Conservation (phyloP, 2,329 filamentous ascomycete species). For the Tolypocladium amazonense region DNA sequence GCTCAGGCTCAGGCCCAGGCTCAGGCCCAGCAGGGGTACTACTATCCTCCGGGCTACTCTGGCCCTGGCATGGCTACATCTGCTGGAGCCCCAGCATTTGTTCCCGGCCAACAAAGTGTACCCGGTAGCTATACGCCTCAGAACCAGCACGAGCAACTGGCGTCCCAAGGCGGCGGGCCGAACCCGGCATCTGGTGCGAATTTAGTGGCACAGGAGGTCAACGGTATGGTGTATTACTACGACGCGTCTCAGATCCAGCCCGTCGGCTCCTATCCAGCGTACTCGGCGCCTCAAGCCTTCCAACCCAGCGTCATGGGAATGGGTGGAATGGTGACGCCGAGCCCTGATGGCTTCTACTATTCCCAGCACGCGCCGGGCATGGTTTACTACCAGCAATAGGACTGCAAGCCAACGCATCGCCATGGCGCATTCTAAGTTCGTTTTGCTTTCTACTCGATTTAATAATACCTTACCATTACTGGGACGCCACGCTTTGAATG, state of each 20-base stretch:
- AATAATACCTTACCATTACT: constrained; percentile 20
- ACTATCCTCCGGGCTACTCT: constrained; percentile 49
- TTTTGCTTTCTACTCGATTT: constrained; percentile 17
- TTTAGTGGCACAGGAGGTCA: constrained; percentile 72
- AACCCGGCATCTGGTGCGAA: constrained; percentile 23
- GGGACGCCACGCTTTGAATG: neutral
- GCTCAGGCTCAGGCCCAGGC: constrained; percentile 6
- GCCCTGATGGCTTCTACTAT: constrained; percentile 61
- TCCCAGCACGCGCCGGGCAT: constrained; percentile 43
- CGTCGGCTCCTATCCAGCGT: constrained; percentile 35
- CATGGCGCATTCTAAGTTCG: constrained; percentile 12
- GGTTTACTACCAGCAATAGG: constrained; percentile 52
- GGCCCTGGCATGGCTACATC: constrained; percentile 40
- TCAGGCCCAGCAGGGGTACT: constrained; percentile 48
- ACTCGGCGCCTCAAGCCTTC: constrained; percentile 41
- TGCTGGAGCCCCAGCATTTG: constrained; percentile 43
- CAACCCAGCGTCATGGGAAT: constrained; percentile 53
- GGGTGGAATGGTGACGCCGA: constrained; percentile 70
- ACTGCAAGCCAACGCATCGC: constrained; percentile 11
- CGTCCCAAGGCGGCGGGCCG: constrained; percentile 18
- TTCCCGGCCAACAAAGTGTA: constrained; percentile 40
- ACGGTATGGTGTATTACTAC: constrained; percentile 95
- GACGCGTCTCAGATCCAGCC: constrained; percentile 63
- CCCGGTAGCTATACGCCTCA: constrained; percentile 30
- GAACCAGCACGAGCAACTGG: constrained; percentile 25